Evolutionary conservation across 805 yeast species (phyloP), one percentile per base, ranked within the genome.

Genomic region (Zygotorulaspora chibaensis): DNA sequence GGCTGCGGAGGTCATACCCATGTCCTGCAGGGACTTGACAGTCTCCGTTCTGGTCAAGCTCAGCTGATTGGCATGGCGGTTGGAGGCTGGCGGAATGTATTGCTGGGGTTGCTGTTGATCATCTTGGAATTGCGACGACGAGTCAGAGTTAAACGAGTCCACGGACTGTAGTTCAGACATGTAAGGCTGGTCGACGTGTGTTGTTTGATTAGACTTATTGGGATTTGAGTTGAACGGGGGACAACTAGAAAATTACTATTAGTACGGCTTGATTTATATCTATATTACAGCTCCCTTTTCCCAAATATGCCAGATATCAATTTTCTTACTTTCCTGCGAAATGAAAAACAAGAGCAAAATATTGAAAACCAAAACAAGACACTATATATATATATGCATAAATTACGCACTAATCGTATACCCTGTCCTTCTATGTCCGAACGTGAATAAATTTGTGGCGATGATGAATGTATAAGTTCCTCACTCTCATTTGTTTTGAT

Each of bases 21-120:
- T 68, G 11, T 79, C 81, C 43, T 73, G 76, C 40, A 87, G 66
- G 2, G 95, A 79, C 59, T 80, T 79, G 10, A 75, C 80, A 1
- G 95, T 87, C 67, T 88, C 96, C 1, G 93, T 83, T 53, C 75
- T 72, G 1, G 72, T 69, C 46, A 78, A 59, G 46, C 65, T 67
- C 35, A 77, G 57, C 20, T 46, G 51, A 9, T 29, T 36, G 4
- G 36, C 44, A 33, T 34, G 35, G 15, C 27, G 25, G 18, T 25
- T 36, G n/a, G 28, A 27, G 7, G 25, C 28, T 10, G 54, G 13
- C 5, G 61, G 60, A 7, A 57, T 39, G 45, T 58, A 57, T 41
- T 58, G 59, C 46, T 57, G 63, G 3, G 61, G 61, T 42, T 55
- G 58, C 30, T 55, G 53, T 23, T 50, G 51, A 20, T 48, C 55